A percentile compares a stretch with the other conserved stretches of the same genome.
Conservation (phyloP, 2,329 filamentous ascomycete genomes). For the Colletotrichum graminicola region DNA sequence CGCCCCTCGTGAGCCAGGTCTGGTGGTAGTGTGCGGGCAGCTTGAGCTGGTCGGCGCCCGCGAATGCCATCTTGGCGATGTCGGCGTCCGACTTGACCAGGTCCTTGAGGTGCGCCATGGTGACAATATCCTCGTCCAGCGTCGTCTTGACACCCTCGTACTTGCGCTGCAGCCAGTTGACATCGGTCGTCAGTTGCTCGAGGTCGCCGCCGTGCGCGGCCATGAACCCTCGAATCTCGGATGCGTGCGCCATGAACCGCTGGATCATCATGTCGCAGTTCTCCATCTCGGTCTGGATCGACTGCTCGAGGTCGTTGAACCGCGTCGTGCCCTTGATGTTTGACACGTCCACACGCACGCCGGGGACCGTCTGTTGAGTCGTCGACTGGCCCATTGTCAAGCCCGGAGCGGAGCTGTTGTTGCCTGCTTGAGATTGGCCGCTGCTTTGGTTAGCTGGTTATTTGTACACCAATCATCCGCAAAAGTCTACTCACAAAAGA, state of each 20-base stretch:
- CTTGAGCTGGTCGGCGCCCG: constrained; percentile 80
- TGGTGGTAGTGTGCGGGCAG: constrained; percentile 71
- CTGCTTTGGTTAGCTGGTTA: constrained; percentile 18
- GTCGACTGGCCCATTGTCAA: constrained; percentile 63
- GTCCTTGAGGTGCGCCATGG: constrained; percentile 73
- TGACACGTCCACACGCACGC: constrained; percentile 82
- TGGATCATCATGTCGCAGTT: constrained; percentile 84
- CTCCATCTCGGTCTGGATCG: constrained; percentile 83
- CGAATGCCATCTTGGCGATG: constrained; percentile 78
- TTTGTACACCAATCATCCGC: fast-evolving
- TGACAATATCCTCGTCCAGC: constrained; percentile 68
- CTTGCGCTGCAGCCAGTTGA: constrained; percentile 64
- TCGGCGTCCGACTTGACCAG: constrained; percentile 72
- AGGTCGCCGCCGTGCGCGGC: constrained; percentile 65
- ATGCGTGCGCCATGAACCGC: constrained; percentile 81
- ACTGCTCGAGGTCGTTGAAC: constrained; percentile 89
- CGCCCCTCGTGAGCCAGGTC: constrained; percentile 57
- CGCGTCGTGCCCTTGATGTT: constrained; percentile 89
- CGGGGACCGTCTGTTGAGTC: constrained; percentile 71
- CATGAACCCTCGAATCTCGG: constrained; percentile 79
- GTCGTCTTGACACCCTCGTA: constrained; percentile 60
- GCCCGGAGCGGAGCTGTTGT: constrained; percentile 47
- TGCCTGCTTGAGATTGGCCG: constrained; percentile 34
- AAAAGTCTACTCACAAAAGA: constrained; percentile 48
- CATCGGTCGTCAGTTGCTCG: constrained; percentile 60